Evolutionary conservation across 345 rosid species (phyloP).

Genomic region (Noccaea caerulescens): DNA sequence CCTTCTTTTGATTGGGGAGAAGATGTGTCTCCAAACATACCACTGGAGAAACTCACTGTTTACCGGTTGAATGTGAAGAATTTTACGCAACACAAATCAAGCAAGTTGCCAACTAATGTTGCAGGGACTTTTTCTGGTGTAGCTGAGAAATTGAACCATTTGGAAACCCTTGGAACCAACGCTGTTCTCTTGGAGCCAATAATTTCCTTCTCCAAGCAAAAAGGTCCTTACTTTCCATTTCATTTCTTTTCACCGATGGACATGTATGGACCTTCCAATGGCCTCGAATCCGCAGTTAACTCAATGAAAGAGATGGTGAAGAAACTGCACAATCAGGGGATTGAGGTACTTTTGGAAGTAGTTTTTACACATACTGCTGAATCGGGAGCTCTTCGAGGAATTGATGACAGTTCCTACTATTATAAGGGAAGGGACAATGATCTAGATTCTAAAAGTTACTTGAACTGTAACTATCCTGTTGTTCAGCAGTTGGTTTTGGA

Average conservation of each 20-base stretch:
- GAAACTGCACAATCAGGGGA: conserved; percentile 71
- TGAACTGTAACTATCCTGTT: conserved; percentile 78
- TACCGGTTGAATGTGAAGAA: conserved; percentile 74
- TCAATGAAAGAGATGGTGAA: conserved; percentile 92
- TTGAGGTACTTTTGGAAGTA: conserved; percentile 88
- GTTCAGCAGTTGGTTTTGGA: conserved; percentile 77
- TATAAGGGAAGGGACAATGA: conserved; percentile 44
- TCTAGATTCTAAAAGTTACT: conserved; percentile 48
- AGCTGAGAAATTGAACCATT: conserved; percentile 67
- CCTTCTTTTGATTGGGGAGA: conserved; percentile 82
- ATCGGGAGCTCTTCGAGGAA: conserved; percentile 65
- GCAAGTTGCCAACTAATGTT: conserved; percentile 55
- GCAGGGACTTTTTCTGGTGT: conserved; percentile 87
- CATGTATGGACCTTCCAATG: conserved; percentile 59
- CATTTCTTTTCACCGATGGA: conserved; percentile 79
- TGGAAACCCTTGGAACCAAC: conserved; percentile 76
- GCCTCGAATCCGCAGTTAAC: conserved; percentile 55
- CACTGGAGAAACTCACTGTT: conserved; percentile 66
- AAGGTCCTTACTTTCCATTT: conserved; percentile 79
- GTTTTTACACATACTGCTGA: conserved; percentile 79
- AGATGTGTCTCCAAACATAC: conserved; percentile 64
- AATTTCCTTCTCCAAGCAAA: conserved; percentile 62
- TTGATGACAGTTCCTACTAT: conserved; percentile 74
- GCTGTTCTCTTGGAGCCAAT: conserved; percentile 88
- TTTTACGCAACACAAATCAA: conserved; percentile 75